Percentiles rank a stretch among this genome's conserved stretches.
Conservation (phyloP, 331 rosid species). For the Rosa hybrid region DNA sequence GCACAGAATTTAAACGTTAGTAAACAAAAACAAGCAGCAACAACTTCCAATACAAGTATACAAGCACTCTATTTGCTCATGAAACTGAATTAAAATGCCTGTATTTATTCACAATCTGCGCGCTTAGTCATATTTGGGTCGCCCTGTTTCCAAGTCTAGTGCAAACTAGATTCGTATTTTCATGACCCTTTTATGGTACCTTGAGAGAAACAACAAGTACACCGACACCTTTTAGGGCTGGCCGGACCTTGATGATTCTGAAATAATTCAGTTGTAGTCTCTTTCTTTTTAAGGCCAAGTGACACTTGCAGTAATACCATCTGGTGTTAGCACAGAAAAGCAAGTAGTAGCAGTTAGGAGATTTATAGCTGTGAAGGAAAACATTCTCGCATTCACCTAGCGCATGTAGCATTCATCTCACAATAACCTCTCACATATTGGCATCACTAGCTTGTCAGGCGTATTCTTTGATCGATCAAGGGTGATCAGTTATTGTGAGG, state of each 20-base stretch:
- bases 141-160: background rate
- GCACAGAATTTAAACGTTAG: conserved; percentile 10
- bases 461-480: background rate
- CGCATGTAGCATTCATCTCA: background rate
- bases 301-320: background rate
- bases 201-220: background rate
- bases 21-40: background rate
- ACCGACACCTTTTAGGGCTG: background rate
- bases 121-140: background rate
- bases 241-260: background rate
- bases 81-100: background rate
- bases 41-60: background rate
- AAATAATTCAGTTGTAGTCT: conserved; percentile 2
- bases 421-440: background rate
- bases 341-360: background rate
- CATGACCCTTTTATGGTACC: background rate
- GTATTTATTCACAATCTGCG: background rate
- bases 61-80: background rate
- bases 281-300: background rate
- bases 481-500: background rate
- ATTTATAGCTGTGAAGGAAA: background rate
- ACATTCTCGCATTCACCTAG: background rate
- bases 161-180: background rate
- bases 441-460: background rate
- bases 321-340: background rate